Evolutionary conservation across 805 yeast genomes (phyloP), one percentile per base, ranked within the genome.

Genomic region (Candida loeiensis): DNA sequence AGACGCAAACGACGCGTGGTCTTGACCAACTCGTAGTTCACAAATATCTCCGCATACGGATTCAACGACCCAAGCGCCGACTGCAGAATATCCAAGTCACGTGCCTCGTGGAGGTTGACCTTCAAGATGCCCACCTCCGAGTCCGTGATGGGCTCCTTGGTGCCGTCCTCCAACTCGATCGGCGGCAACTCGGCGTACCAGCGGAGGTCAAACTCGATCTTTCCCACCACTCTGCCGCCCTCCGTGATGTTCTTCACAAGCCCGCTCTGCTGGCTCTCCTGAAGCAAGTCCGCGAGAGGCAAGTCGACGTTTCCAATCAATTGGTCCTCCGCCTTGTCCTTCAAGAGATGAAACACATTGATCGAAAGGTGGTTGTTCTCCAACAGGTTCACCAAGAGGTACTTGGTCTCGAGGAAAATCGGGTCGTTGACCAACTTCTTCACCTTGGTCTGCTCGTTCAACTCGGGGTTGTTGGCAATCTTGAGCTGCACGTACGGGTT

Each of bases 61-160:
- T 82, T 74, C 49, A 77, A 61, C 40, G 72, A 60, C 21, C 79
- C 80, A 40, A 71, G 45, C 35, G 53, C 79, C 0, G 88, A 73
- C 20, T 66, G 54, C 3, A 78, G 58, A 13, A 64, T 54, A 50
- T 81, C 84, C 55, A 85, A 67, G 34, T 74, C 69, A 37, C 67
- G 70, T 16, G 85, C 87, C 44, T 76, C 75, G 45, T 81, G 80
- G 36, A 85, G 59, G 8, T 71, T 70, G 28, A 85, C 51, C 51
- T 82, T 84, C 61, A 83, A 64, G 43, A 85, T 79, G 68, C 93
- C 95, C 37, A 79, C 77, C 50, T 83, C 88, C n/a, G 80, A 61
- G 39, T 79, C 82, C 8, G 77, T 76, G 24, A 69, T 62, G 17
- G 66, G 66, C 45, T 69, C 74, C 46, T 66, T 71, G 3, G 72